A percentile compares a stretch with the other conserved stretches of the same genome.
These are phyloP conservation scores for Oryza meyeriana DNA, from an alignment of 176 grass and related monocot species.

Conservation along the genomic window DNA sequence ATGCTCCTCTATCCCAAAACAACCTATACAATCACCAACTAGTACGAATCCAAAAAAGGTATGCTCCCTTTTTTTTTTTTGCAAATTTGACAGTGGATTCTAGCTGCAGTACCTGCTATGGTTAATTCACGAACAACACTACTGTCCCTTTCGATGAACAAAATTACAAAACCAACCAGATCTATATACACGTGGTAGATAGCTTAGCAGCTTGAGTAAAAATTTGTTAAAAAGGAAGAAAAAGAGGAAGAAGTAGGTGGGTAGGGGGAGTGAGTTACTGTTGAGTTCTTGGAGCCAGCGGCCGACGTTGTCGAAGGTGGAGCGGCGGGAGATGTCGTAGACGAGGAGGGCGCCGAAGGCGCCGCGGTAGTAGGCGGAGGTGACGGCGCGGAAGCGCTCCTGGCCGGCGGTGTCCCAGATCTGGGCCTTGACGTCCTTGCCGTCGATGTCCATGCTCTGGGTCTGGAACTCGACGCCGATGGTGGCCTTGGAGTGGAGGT, in stretches of 20 bases:
- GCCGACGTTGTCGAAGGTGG: conserved; percentile 59
- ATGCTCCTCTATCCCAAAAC: conserved; percentile 6
- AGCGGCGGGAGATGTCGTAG: conserved; percentile 60
- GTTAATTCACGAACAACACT: neutral
- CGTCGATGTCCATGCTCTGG: conserved; percentile 64
- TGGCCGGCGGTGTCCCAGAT: conserved; percentile 98
- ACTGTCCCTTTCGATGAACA: neutral
- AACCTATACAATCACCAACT: conserved; percentile 15
- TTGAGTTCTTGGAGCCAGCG: conserved; percentile 64
- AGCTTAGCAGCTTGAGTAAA: neutral
- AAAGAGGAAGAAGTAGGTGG: too few relatives aligned
- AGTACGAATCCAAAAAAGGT: conserved; percentile 15
- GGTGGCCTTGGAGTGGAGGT: conserved; percentile 69
- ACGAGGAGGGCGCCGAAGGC: conserved; percentile 63
- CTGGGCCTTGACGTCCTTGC: conserved; percentile 93
- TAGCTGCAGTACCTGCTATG: neutral
- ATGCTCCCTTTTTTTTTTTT: neutral
- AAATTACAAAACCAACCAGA: neutral
- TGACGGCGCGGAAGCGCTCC: conserved; percentile 77
- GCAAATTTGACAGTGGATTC: neutral
- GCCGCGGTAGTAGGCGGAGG: conserved; percentile 62
- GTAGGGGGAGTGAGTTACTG: conserved; percentile 9
- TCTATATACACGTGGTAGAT: neutral
- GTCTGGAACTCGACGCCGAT: conserved; percentile 80
- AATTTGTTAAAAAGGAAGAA: neutral